Evolutionary conservation across 2,329 filamentous ascomycete species (phyloP).

Genomic region (Hymenoscyphus linearis): DNA sequence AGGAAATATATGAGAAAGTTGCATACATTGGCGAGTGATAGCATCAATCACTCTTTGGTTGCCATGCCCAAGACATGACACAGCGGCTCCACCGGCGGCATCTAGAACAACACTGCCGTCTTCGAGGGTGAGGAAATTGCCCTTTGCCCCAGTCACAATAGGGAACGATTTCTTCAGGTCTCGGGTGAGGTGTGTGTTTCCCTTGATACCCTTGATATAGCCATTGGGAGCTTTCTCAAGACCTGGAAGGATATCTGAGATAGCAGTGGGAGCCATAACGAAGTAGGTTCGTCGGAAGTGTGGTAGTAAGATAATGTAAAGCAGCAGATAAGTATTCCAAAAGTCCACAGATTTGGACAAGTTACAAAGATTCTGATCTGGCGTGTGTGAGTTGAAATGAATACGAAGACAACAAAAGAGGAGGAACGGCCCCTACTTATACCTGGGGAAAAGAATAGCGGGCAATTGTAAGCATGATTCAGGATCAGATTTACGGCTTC

Average conservation of each 20-base stretch:
- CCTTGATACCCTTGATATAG: conserved; percentile 14
- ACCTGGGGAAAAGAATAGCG: not conserved
- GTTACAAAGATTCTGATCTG: not conserved
- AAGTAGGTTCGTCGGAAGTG: not conserved
- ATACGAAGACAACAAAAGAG: not conserved
- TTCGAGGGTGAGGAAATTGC: conserved; percentile 26
- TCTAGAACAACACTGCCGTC: conserved; percentile 60
- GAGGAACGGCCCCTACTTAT: not conserved
- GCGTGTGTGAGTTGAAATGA: not conserved
- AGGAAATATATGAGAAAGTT: conserved; percentile 24
- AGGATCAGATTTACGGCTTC: not conserved
- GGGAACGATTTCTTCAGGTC: conserved; percentile 28
- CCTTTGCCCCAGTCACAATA: conserved; percentile 24
- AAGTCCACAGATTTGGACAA: not conserved
- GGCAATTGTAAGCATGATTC: not conserved
- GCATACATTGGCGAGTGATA: conserved; percentile 50
- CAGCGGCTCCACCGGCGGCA: conserved; percentile 67
- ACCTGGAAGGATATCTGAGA: not conserved
- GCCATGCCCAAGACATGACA: conserved; percentile 65
- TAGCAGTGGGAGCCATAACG: conserved; percentile 5
- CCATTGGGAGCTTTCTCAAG: conserved; percentile 7
- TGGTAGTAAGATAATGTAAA: not conserved
- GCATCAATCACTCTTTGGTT: conserved; percentile 55
- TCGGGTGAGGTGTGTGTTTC: conserved; percentile 25
- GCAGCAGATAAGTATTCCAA: not conserved